Evolutionary conservation across 208 protist species (phyloP).

Genomic region (Kentomonas sorsogonicus): DNA sequence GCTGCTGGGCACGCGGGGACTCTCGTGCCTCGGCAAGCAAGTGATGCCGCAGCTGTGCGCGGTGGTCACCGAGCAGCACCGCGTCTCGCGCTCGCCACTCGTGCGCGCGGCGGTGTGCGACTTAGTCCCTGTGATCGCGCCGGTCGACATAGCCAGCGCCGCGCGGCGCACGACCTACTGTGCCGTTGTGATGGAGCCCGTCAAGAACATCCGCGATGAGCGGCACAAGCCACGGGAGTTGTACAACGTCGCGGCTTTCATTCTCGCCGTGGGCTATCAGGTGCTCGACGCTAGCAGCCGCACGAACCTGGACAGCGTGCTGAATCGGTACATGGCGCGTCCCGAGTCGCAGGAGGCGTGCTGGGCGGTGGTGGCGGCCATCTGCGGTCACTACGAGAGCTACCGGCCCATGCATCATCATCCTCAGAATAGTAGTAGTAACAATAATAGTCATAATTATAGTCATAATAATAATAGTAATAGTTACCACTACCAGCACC

Average conservation of each 20-base stretch:
- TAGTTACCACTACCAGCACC: too few species aligned
- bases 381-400: conserved; percentile 37
- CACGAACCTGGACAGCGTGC: conserved; percentile 83
- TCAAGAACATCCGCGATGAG: conserved; percentile 89
- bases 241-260: conserved; percentile 75
- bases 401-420: conserved; percentile 6
- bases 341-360: conserved; percentile 83
- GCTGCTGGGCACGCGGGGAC: conserved; percentile 63
- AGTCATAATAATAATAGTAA: too few species aligned
- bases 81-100: conserved; percentile 65
- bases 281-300: conserved; percentile 77
- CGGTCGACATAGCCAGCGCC: conserved; percentile 57
- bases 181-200: conserved; percentile 88
- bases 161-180: conserved; percentile 70
- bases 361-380: conserved; percentile 81
- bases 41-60: conserved; percentile 73
- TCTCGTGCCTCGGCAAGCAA: conserved; percentile 74
- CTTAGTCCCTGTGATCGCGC: conserved; percentile 83
- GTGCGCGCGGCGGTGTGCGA: conserved; percentile 79
- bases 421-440: too few species aligned
- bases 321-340: conserved; percentile 82
- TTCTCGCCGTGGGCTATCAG: conserved; percentile 73
- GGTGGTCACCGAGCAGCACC: conserved; percentile 81
- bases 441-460: too few species aligned
- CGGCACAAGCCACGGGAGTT: conserved; percentile 73